Percentiles rank a stretch among this genome's conserved stretches.
These are phyloP conservation scores for Solanum hybrid DNA, from an alignment of 305 asterid species.

Conservation along the genomic window DNA sequence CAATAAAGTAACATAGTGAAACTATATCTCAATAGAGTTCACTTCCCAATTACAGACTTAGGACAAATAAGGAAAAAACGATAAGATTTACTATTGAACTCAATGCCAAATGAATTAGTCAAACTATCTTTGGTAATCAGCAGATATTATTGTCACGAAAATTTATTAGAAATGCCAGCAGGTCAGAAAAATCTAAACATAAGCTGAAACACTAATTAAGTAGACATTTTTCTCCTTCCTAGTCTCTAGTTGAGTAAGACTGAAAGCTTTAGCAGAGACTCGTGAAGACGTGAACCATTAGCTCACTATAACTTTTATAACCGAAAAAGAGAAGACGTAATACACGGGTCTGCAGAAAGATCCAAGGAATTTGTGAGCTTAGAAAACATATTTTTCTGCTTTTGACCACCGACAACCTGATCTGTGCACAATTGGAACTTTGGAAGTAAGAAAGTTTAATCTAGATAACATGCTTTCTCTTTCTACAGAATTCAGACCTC, in stretches of 20 bases:
- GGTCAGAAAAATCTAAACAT: background rate
- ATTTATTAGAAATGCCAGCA: background rate
- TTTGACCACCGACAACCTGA: slow-evolving; percentile 5
- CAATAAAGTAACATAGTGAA: background rate
- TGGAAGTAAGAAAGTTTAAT: background rate
- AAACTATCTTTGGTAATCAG: background rate
- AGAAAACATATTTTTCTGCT: background rate
- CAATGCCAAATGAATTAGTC: slow-evolving; percentile 6
- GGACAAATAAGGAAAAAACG: background rate
- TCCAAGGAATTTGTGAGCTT: background rate
- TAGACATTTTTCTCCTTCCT: background rate
- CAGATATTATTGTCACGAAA: background rate
- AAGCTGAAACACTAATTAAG: background rate
- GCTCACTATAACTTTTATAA: background rate
- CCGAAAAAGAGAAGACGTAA: background rate
- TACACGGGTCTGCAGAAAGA: background rate
- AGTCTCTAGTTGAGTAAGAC: background rate
- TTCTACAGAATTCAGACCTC: background rate
- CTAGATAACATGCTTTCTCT: background rate
- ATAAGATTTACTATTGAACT: background rate
- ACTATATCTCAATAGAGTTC: background rate
- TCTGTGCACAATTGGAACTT: background rate
- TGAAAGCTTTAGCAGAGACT: background rate
- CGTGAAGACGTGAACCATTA: background rate
- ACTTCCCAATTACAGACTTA: background rate